phyloP scores from a whole-genome alignment of 1,139 yeast species.

The Lodderomyces oxycetoniae region DNA sequence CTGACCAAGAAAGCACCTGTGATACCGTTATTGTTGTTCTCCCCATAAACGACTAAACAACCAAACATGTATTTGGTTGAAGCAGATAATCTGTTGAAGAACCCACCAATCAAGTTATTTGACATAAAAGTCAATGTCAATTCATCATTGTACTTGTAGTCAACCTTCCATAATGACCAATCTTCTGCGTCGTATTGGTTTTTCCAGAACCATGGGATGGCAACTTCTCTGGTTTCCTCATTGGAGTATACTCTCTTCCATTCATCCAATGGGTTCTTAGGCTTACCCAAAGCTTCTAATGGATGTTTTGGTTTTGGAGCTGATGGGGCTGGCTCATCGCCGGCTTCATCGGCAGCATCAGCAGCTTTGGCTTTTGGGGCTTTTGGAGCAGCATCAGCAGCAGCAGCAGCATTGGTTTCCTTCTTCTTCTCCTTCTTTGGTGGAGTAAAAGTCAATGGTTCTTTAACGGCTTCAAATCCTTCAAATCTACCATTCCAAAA shows the following conservation, averaged over 20 bases:
- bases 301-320: conserved; percentile 87
- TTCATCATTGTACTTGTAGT: conserved; percentile 97
- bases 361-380: conserved; percentile 30
- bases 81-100: conserved; percentile 91
- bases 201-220: conserved; percentile 97
- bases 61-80: conserved; percentile 96
- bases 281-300: conserved; percentile 72
- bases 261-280: conserved; percentile 75
- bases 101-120: conserved; percentile 96
- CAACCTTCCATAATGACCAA: conserved; percentile 94
- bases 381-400: conserved; percentile 36
- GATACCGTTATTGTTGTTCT: conserved; percentile 97
- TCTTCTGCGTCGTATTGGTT: conserved; percentile 87
- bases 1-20: conserved; percentile 92
- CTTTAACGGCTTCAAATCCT: conserved; percentile 55
- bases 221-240: conserved; percentile 92
- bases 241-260: conserved; percentile 98
- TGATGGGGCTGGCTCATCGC: conserved; percentile 28
- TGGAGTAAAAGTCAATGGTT: conserved; percentile 63
- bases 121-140: conserved; percentile 97
- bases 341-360: conserved; percentile 43
- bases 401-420: conserved; percentile 28
- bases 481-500: conserved; percentile 40
- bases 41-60: conserved; percentile 91
- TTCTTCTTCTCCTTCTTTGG: conserved; percentile 68